Percentiles rank a stretch among this genome's conserved stretches.
Evolutionary conservation across 768 basidiomycete genomes (phyloP).

Genomic region (Leccinum disarticulatum): DNA sequence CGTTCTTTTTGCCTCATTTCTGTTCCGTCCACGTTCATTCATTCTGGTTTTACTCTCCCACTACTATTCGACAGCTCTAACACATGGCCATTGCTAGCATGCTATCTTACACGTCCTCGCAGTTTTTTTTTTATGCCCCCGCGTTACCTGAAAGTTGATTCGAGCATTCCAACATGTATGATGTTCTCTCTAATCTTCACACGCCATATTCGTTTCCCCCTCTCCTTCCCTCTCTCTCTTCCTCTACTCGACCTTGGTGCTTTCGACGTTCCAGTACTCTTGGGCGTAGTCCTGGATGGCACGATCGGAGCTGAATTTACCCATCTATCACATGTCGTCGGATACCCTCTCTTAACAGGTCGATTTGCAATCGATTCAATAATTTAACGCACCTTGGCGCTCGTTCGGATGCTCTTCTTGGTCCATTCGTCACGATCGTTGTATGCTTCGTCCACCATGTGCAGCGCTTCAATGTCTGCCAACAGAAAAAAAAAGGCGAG

Average conservation of each 20-base stretch:
- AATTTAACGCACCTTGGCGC: constrained; percentile 56
- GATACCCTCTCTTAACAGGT: constrained; percentile 53
- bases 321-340: constrained; percentile 56
- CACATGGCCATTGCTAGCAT: constrained; percentile 16
- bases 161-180: constrained; percentile 4
- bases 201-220: background rate
- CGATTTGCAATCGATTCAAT: constrained; percentile 46
- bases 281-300: constrained; percentile 93
- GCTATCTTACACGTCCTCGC: constrained; percentile 6
- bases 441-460: constrained; percentile 89
- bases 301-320: constrained; percentile 94
- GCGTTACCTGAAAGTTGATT: constrained; percentile 12
- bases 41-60: background rate
- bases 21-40: constrained; percentile 8
- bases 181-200: background rate
- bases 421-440: constrained; percentile 83
- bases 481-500: background rate
- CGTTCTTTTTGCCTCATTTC: constrained; percentile 9
- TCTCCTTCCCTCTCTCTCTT: background rate
- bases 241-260: constrained; percentile 33
- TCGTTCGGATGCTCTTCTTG: constrained; percentile 85
- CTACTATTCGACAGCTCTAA: constrained; percentile 11
- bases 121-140: constrained; percentile 1
- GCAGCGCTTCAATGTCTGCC: constrained; percentile 75
- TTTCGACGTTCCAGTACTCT: constrained; percentile 79